phyloP scores from a whole-genome alignment of 129 eudicot genomes.

The Artemisia annua region DNA sequence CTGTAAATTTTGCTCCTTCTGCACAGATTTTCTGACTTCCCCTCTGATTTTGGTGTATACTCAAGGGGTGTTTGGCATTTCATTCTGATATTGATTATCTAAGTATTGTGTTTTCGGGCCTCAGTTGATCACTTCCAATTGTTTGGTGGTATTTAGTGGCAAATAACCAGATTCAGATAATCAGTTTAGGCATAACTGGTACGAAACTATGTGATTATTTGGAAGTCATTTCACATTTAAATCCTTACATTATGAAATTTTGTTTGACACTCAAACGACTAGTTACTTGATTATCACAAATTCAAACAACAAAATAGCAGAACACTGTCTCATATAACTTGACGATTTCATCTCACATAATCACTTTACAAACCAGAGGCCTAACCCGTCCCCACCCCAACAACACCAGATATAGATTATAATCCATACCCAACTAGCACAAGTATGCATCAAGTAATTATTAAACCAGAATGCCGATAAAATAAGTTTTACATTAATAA shows the following conservation, averaged over 20 bases:
- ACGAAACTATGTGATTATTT: neutral
- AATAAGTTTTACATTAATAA: slow-evolving; percentile 6
- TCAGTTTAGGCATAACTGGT: neutral
- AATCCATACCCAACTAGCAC: neutral
- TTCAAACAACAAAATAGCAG: too few relatives aligned
- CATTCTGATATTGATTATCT: neutral
- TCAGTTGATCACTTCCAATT: too few relatives aligned
- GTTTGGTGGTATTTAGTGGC: too few relatives aligned
- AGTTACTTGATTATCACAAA: too few relatives aligned
- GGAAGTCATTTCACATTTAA: neutral
- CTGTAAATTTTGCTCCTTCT: neutral
- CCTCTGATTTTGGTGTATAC: neutral
- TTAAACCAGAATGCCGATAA: slow-evolving; percentile 8
- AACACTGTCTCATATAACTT: too few relatives aligned
- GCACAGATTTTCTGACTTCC: too few relatives aligned
- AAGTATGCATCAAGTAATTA: slow-evolving; percentile 13
- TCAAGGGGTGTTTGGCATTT: neutral
- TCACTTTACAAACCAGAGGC: too few relatives aligned
- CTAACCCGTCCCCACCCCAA: too few relatives aligned
- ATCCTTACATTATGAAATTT: neutral
- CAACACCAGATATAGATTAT: neutral
- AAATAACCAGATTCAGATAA: neutral
- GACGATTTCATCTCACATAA: too few relatives aligned
- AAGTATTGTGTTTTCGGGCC: too few relatives aligned
- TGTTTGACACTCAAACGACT: neutral